Base-by-base conservation (phyloP, 768 basidiomycete genomes). In the Suillus plorans region DNA sequence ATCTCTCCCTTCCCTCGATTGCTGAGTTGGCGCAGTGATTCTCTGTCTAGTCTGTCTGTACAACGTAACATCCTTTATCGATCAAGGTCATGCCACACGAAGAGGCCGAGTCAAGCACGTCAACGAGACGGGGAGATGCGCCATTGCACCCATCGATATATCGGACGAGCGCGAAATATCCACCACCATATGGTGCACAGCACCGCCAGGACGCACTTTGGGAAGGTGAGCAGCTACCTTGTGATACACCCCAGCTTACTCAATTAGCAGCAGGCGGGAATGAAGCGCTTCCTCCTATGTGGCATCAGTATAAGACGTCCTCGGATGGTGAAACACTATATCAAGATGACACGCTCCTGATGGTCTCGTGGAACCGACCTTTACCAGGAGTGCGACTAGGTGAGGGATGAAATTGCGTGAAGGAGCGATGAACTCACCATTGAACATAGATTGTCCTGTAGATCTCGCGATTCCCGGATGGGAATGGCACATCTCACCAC, bases 321-420 rank as follows among this genome's bases (percentile, higher is more conserved):
- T 31, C 5, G n/a, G 45, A n/a, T 47, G n/a, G 1, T n/a, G 1
- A 12, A 12, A 18, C 45, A 47, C 10, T 0, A 10, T 47, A 47
- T 22, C 5, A 13, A 5, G 47, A 47, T 13, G n/a, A 22, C 5
- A 13, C 0, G 0, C 2, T 47, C 0, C 0, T 2, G 10, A 47
- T 47, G 0, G 1, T 0, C 22, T 47, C n/a, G 12, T 5, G 5
- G 1, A 2, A 22, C 47, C n/a, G 47, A 47, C 47, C 47, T 12
- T 47, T 13, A 22, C n/a, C 45, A 22, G n/a, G 45, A 47, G 45
- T 47, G 5, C 10, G 45, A 5, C 45, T 47, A 5, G 47, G 47
- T 47, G n/a, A 22, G n/a, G 4, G 5, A 47, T 7, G 47, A 47
- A 22, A 22, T 4, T 47, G n/a, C 1, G n/a, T 5, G 1, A 31